A percentile compares a stretch with the other conserved stretches of the same genome.
phyloP scores from a whole-genome alignment of 2,329 filamentous ascomycete genomes.

The Neonectria magnoliae region DNA sequence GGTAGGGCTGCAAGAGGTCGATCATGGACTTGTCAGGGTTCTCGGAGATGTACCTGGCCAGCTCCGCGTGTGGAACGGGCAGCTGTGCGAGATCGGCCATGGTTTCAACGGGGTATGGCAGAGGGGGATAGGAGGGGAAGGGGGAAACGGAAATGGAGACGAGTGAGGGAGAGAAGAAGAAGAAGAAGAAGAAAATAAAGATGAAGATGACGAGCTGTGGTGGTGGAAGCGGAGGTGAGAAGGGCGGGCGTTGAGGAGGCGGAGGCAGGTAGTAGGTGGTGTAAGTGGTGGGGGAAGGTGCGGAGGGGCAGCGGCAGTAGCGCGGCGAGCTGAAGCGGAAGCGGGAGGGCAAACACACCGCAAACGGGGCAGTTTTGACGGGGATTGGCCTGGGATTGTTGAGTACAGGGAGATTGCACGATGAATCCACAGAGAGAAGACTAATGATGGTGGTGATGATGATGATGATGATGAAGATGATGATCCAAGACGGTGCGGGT shows the following conservation, averaged over 20 bases:
- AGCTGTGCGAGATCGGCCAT: slow-evolving; percentile 54
- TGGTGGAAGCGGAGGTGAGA: slow-evolving; percentile 3
- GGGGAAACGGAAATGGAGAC: background rate
- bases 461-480: background rate
- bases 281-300: slow-evolving; percentile 23
- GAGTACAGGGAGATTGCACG: background rate
- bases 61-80: slow-evolving; percentile 56
- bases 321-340: slow-evolving; percentile 12
- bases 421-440: background rate
- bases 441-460: background rate
- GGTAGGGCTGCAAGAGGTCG: slow-evolving; percentile 72
- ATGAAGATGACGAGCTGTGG: background rate
- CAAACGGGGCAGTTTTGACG: background rate
- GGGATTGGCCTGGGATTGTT: background rate
- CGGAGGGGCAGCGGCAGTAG: slow-evolving; percentile 8
- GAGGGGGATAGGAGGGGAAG: background rate
- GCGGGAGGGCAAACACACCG: slow-evolving; percentile 10
- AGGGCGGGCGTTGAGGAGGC: background rate
- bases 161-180: background rate
- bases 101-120: slow-evolving; percentile 44
- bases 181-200: background rate
- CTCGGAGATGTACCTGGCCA: slow-evolving; percentile 64
- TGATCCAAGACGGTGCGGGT: background rate
- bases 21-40: slow-evolving; percentile 63
- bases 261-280: slow-evolving; percentile 1